A percentile compares a stretch with the other conserved stretches of the same genome.
Evolutionary conservation across 2,329 filamentous ascomycete genomes (phyloP).

Genomic region (Ceratocystis smalleyi): DNA sequence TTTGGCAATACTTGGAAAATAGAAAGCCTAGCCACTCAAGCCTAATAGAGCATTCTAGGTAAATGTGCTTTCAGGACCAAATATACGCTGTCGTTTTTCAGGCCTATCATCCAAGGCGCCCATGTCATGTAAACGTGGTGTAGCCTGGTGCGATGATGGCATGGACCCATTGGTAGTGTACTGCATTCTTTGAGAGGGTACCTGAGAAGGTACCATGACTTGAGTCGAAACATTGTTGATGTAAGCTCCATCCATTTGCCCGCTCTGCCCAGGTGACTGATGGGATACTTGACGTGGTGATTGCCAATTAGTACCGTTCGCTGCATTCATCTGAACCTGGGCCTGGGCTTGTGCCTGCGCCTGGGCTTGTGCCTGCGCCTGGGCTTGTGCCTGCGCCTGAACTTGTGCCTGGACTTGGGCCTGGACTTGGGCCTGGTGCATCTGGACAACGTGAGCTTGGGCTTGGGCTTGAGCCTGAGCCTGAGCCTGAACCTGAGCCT

Average conservation of each 20-base stretch:
- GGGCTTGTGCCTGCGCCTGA: constrained; percentile 1
- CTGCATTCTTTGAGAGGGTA: constrained; percentile 12
- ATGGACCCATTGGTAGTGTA: not conserved
- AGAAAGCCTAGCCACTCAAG: not conserved
- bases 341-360: constrained; percentile 7
- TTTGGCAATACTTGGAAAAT: no score
- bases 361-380: not conserved
- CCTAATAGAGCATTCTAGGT: not conserved
- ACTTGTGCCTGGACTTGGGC: not conserved
- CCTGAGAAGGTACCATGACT: constrained; percentile 10
- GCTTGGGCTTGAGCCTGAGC: not conserved
- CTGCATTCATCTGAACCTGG: constrained; percentile 8
- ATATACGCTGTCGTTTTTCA: constrained; percentile 14
- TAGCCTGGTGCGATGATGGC: not conserved
- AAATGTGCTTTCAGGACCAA: constrained; percentile 14
- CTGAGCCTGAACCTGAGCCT: not conserved
- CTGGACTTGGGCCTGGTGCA: constrained; percentile 7
- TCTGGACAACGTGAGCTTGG: not conserved
- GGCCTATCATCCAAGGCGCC: constrained; percentile 10
- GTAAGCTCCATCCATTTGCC: constrained; percentile 1
- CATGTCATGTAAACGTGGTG: constrained; percentile 2
- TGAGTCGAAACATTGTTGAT: constrained; percentile 3
- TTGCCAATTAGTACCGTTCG: constrained; percentile 7
- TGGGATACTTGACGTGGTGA: constrained; percentile 9
- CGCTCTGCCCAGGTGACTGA: constrained; percentile 1